Evolutionary conservation across 257 asterid genomes (phyloP), one percentile per base, ranked within the genome.

Genomic region (Solanum chilense): DNA sequence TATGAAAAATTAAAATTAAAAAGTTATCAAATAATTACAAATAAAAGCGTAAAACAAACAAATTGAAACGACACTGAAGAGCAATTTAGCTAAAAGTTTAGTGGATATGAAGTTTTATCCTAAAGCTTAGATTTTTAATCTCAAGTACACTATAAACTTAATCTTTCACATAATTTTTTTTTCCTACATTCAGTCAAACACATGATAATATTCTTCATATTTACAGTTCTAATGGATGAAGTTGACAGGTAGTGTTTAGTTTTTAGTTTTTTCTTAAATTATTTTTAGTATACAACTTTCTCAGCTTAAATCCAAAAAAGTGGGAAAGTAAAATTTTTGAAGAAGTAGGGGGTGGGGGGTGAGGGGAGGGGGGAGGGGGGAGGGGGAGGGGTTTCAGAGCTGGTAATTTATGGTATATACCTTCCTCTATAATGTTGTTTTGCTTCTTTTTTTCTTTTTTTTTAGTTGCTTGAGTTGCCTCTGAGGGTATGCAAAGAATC

Each of bases 401-500:
- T 87, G 44, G 58, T 69, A 84, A 85, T 23, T 20, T 35, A 56
- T 89, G 87, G 90, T 85, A 89, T 89, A 92, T 94, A 89, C 95
- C 93, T 92, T 94, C 92, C 96, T 75, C 90, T 85, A 82, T 83
- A 85, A 88, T 88, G 91, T 88, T 82, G 87, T 60, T 90, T 90
- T 81, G 86, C 90, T 71, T 33, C 14, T 5, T 71, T 33, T 31
- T 85, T 89, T 15, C n/a, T 52, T 52, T 52, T 87, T 87, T 86
- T 88, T 86, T n/a, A 62, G 70, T 86, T 87, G 84, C 84, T 88
- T 80, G 87, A 87, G 88, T 90, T 88, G 93, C 92, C 91, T 92
- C 83, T 88, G 69, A 86, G 89, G 88, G 88, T 85, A 93, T 92
- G 89, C 94, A 91, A 92, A 88, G 96, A 92, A 94, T 94, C 82